These are phyloP conservation scores for Aspergillus candidus DNA, from an alignment of 2,329 filamentous ascomycete species.

Conservation along the genomic window DNA sequence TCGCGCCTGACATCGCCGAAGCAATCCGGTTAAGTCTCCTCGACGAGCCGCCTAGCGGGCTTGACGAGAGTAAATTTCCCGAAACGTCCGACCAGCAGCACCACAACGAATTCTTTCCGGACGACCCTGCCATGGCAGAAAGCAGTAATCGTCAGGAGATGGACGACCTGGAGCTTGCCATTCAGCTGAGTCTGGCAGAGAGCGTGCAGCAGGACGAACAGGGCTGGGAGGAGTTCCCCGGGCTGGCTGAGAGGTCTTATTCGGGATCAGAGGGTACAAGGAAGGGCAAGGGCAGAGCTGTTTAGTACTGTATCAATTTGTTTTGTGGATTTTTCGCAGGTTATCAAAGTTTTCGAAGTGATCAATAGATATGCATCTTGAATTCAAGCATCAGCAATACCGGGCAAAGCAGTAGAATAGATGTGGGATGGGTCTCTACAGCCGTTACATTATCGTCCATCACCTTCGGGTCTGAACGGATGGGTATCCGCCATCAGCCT, in stretches of 20 bases:
- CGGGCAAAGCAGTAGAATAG: too few relatives aligned
- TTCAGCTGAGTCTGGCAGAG: slow-evolving; percentile 58
- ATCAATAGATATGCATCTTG: too few relatives aligned
- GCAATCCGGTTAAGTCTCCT: slow-evolving; percentile 52
- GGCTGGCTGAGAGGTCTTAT: slow-evolving; percentile 17
- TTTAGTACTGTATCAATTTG: slow-evolving; percentile 5
- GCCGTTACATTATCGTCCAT: too few relatives aligned
- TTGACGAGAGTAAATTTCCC: slow-evolving; percentile 4
- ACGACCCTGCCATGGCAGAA: slow-evolving; percentile 19
- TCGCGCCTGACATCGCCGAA: slow-evolving; percentile 56
- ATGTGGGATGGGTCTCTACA: too few relatives aligned
- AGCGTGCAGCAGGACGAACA: slow-evolving; percentile 43
- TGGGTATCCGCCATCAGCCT: too few relatives aligned
- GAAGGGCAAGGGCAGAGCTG: slow-evolving; percentile 31
- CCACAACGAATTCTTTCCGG: slow-evolving; percentile 13
- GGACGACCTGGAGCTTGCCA: slow-evolving; percentile 55
- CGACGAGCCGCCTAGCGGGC: slow-evolving; percentile 22
- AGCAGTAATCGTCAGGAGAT: slow-evolving; percentile 43
- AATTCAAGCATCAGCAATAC: too few relatives aligned
- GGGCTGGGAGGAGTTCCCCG: slow-evolving; percentile 27
- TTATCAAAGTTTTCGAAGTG: too few relatives aligned
- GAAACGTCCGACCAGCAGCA: slow-evolving; percentile 19
- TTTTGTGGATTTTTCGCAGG: too few relatives aligned
- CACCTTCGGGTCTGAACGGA: too few relatives aligned
- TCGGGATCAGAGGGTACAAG: slow-evolving; percentile 19